Percentiles rank a stretch among this genome's conserved stretches.
These are phyloP conservation scores for Aspergillus funiculosus DNA, from an alignment of 495 filamentous ascomycete species.

Conservation along the genomic window DNA sequence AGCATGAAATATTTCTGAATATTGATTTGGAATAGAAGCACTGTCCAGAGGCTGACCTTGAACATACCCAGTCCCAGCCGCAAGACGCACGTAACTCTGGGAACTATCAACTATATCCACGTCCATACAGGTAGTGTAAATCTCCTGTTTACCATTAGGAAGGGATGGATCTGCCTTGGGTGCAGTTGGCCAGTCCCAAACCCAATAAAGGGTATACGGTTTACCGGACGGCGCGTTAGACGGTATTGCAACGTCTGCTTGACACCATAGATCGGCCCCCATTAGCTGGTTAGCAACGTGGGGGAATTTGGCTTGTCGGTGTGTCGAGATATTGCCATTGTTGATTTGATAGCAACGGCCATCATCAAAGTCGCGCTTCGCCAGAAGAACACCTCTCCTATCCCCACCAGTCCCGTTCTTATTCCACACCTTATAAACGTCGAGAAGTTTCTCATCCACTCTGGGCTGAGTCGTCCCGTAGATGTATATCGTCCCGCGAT, in stretches of 20 bases:
- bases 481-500: slow-evolving; percentile 70
- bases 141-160: slow-evolving; percentile 55
- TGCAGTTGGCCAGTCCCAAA: slow-evolving; percentile 80
- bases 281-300: slow-evolving; percentile 38
- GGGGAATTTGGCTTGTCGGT: slow-evolving; percentile 48
- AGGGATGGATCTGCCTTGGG: slow-evolving; percentile 39
- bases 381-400: slow-evolving; percentile 63
- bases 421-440: slow-evolving; percentile 70
- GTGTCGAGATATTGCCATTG: slow-evolving; percentile 41
- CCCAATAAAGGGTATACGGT: slow-evolving; percentile 76
- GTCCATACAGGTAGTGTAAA: slow-evolving; percentile 81
- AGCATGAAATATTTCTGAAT: slow-evolving; percentile 22
- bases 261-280: slow-evolving; percentile 62
- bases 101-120: slow-evolving; percentile 49
- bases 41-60: slow-evolving; percentile 33
- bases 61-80: slow-evolving; percentile 19
- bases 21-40: slow-evolving; percentile 35
- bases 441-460: slow-evolving; percentile 54
- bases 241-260: slow-evolving; percentile 70
- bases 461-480: slow-evolving; percentile 71
- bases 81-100: slow-evolving; percentile 9
- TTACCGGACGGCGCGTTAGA: slow-evolving; percentile 45
- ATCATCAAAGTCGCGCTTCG: slow-evolving; percentile 73
- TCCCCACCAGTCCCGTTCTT: slow-evolving; percentile 71
- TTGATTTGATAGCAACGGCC: slow-evolving; percentile 75